Conservation (phyloP, 495 filamentous ascomycete species). For the Xeromyces bisporus region DNA sequence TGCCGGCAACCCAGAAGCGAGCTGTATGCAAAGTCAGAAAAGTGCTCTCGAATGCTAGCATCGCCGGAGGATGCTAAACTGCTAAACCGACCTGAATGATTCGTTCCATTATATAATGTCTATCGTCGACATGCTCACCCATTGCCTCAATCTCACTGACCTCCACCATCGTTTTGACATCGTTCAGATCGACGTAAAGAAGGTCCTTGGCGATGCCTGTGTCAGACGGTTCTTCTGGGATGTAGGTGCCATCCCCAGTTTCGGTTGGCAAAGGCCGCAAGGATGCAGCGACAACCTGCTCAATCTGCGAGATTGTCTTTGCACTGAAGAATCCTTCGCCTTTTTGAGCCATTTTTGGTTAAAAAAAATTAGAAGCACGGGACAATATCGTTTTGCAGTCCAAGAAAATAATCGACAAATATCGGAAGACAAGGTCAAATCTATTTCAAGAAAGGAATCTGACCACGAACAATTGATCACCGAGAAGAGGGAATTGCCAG, state of each 20-base stretch:
- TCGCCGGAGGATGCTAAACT: no score
- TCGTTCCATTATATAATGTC: conserved; percentile 42
- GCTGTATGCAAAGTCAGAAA: conserved; percentile 9
- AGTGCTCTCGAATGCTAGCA: no score
- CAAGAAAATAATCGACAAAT: no score
- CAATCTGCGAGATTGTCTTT: conserved; percentile 31
- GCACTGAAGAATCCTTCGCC: conserved; percentile 2
- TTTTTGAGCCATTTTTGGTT: no score
- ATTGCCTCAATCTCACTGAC: conserved; percentile 49
- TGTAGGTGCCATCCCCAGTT: conserved; percentile 43
- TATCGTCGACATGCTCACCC: conserved; percentile 75
- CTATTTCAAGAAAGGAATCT: no score
- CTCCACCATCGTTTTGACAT: conserved; percentile 31
- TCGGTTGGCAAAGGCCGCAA: conserved; percentile 45
- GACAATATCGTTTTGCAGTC: no score
- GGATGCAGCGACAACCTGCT: conserved; percentile 38
- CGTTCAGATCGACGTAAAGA: conserved; percentile 18
- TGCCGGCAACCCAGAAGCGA: conserved; percentile 32
- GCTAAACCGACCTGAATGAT: conserved; percentile 28
- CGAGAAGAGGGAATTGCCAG: no score
- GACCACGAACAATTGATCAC: no score
- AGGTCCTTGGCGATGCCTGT: conserved; percentile 25
- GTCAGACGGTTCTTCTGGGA: no score
- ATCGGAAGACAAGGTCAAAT: no score
- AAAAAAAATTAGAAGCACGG: no score